phyloP scores from a whole-genome alignment of 805 yeast genomes.

The Kodamaea jinghongensis region DNA sequence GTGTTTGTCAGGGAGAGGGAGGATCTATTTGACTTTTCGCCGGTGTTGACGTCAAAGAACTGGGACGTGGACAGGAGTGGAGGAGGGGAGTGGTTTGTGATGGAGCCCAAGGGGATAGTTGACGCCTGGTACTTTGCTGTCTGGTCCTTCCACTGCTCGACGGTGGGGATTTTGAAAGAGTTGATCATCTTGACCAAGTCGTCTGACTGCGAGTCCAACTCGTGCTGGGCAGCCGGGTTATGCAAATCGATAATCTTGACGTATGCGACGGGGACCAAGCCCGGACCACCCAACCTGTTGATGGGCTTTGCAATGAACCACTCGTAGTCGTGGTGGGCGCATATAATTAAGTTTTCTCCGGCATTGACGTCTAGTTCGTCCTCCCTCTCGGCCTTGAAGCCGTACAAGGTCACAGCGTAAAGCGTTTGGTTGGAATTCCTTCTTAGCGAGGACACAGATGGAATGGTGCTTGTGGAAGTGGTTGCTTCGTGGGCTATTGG shows the following conservation, averaged over 20 bases:
- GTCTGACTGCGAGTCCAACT: conserved; percentile 36
- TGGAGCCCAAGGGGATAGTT: conserved; percentile 66
- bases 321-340: conserved; percentile 94
- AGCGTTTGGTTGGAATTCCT: conserved; percentile 44
- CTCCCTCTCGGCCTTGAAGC: conserved; percentile 74
- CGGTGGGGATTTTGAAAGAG: conserved; percentile 77
- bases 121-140: conserved; percentile 92
- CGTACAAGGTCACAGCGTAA: conserved; percentile 83
- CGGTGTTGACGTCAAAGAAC: conserved; percentile 24
- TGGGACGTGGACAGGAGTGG: conserved; percentile 36
- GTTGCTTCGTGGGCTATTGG: conserved; percentile 25
- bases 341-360: conserved; percentile 87
- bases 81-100: conserved; percentile 29
- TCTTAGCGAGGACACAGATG: conserved; percentile 1
- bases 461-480: conserved; percentile 2
- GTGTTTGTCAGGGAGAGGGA: conserved; percentile 31
- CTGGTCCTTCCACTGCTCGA: conserved; percentile 90
- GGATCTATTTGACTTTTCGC: conserved; percentile 24
- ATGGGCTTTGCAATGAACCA: conserved; percentile 99
- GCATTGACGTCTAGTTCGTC: conserved; percentile 84
- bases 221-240: conserved; percentile 44
- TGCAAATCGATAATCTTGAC: conserved; percentile 81
- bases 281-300: conserved; percentile 94
- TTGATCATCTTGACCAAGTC: conserved; percentile 52
- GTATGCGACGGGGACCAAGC: conserved; percentile 88